Evolutionary conservation across 192 early-diverging fungal genomes (phyloP), one percentile per base, ranked within the genome.

Genomic region (Entomortierella chlamydospora): DNA sequence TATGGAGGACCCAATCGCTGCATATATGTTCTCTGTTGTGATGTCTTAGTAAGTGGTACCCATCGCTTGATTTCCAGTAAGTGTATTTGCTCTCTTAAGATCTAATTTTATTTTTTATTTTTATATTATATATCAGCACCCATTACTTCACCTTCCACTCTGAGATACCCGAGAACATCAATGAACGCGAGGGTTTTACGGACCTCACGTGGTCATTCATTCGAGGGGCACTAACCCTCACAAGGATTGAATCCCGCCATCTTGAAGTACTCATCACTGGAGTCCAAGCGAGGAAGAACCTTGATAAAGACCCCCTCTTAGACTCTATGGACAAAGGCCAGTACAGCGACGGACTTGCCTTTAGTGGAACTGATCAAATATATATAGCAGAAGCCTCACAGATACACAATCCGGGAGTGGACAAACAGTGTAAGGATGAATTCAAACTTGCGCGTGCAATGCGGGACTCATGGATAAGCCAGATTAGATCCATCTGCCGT

Each of bases 11-110:
- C 69, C 69, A 3, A 25, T 71, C 1, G 60, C 60, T 2, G 50
- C 60, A 11, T 71, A 71, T 31, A 1, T 71, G 13, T 62, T 63
- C 39, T 22, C 30, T 17, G 10, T 63, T 30, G 31, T 71, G 7
- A 56, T 71, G 51, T 51, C 60, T 2, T 71, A 71, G 69, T 71
- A 71, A 30, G 69, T n/a, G n/a, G n/a, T n/a, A n/a, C n/a, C n/a
- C n/a, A n/a, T n/a, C n/a, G n/a, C n/a, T n/a, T n/a, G n/a, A n/a
- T n/a, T n/a, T n/a, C n/a, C n/a, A n/a, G n/a, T n/a, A n/a, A n/a
- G n/a, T 33, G 2, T 56, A 29, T 47, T 49, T 8, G 18, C 37
- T 29, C 9, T 26, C 9, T 13, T 11, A 4, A 25, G 26, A 11
- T 41, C 7, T 41, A 9, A 41, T 22, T 43, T 1, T 26, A 17